Conservation (phyloP, 371 early-diverging fungal species). For the Mucor saturninus region DNA sequence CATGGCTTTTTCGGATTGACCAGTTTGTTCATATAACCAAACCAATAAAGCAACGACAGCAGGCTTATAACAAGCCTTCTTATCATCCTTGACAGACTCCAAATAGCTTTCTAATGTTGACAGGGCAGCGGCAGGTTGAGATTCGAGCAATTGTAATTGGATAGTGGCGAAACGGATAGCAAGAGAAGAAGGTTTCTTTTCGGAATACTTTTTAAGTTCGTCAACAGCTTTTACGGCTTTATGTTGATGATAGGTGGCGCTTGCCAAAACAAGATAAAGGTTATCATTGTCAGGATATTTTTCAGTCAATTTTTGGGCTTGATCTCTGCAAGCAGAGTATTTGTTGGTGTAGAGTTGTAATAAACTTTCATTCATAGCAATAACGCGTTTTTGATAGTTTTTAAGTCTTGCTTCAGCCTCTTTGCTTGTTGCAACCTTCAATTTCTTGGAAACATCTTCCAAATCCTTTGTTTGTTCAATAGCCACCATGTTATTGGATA, state of each 20-base stretch:
- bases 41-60: slow-evolving; percentile 71
- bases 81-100: slow-evolving; percentile 28
- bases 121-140: slow-evolving; percentile 59
- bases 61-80: slow-evolving; percentile 52
- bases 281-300: slow-evolving; percentile 68
- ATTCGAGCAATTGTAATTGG: slow-evolving; percentile 64
- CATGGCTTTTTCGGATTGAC: slow-evolving; percentile 64
- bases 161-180: slow-evolving; percentile 69
- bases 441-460: slow-evolving; percentile 63
- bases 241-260: slow-evolving; percentile 55
- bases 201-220: slow-evolving; percentile 57
- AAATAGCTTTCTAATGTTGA: slow-evolving; percentile 56
- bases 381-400: slow-evolving; percentile 64
- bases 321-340: slow-evolving; percentile 62
- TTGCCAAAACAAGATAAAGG: slow-evolving; percentile 65
- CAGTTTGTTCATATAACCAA: slow-evolving; percentile 74
- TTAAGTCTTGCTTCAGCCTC: slow-evolving; percentile 67
- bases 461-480: slow-evolving; percentile 60
- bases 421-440: slow-evolving; percentile 60
- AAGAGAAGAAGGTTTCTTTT: slow-evolving; percentile 53
- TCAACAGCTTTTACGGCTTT: slow-evolving; percentile 63
- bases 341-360: slow-evolving; percentile 51
- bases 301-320: slow-evolving; percentile 55
- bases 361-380: slow-evolving; percentile 73
- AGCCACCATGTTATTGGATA: slow-evolving; percentile 71